Base-by-base conservation (phyloP, 2,329 filamentous ascomycete genomes). In the Verticillium nubilum region DNA sequence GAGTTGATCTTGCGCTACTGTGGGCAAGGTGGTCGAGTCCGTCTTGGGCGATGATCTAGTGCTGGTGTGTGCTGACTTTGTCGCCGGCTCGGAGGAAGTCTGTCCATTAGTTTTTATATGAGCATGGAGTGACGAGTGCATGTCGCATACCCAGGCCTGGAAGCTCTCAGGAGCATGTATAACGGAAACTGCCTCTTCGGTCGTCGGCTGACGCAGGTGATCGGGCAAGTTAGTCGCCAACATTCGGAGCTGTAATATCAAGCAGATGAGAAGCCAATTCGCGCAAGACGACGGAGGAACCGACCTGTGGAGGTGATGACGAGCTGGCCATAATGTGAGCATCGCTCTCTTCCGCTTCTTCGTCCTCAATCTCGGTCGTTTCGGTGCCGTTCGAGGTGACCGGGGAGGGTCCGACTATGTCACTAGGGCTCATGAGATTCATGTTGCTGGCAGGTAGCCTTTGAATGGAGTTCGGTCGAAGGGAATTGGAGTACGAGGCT, bases 121-220 rank as follows among this genome's bases (percentile, higher is more conserved):
- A 17, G 23, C 17, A 58, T 6, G n/a, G 28, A 17, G 3, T 23
- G 4, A 23, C 42, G 19, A 12, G 10, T 23, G 42, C n/a, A 50
- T 50, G 17, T 53, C 50, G 71, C 84, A 70, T 72, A 95, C 91
- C 84, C 95, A 96, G 66, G 85, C 85, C 59, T 86, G 83, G 73
- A 95, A 97, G 62, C 89, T 91, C 64, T 91, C 82, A 0, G 93
- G 92, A 17, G 91, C 91, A 78, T 97, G 93, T 66, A 97, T 97
- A 58, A 96, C 93, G 1, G 93, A 97, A 58, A 91, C 83, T 26
- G 92, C 88, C 65, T 93, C 91, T 65, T 96, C 91, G 62, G 86
- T 87, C 26, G 83, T 82, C 58, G 77, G 76, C 57, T 81, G 80
- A 70, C 86, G 77, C 71, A 88, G 68, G 61, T 80, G 76, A 50